Evolutionary conservation across 2,329 filamentous ascomycete species (phyloP).

Genomic region (Pezicula rhizophila): DNA sequence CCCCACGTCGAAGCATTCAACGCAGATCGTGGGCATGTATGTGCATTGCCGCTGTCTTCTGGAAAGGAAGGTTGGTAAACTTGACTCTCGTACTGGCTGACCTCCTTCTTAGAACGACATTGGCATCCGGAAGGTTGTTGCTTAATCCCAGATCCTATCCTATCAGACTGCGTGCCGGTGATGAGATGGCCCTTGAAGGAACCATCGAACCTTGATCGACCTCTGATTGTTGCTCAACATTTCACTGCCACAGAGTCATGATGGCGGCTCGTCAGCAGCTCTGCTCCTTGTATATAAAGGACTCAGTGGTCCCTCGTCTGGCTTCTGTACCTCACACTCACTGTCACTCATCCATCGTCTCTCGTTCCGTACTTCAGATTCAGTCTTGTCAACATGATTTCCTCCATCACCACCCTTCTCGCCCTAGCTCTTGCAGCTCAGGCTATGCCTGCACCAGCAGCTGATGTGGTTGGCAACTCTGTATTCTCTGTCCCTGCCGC

Average conservation of each 20-base stretch:
- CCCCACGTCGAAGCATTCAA: background rate
- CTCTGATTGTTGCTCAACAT: background rate
- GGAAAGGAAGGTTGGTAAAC: background rate
- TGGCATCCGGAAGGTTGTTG: conserved; percentile 1
- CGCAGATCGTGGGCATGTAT: background rate
- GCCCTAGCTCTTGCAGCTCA: conserved; percentile 18
- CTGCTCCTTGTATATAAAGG: conserved; percentile 14
- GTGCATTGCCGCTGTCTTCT: background rate
- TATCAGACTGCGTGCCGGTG: background rate
- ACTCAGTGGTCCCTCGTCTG: conserved; percentile 3
- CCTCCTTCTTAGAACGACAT: conserved; percentile 12
- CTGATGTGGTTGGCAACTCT: background rate
- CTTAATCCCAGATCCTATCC: conserved; percentile 3
- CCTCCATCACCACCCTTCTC: conserved; percentile 16
- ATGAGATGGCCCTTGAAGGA: background rate
- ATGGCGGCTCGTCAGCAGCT: background rate
- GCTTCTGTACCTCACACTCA: conserved; percentile 6
- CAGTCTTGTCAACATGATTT: conserved; percentile 19
- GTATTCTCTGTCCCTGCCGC: conserved; percentile 20
- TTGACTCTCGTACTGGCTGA: conserved; percentile 1
- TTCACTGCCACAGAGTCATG: background rate
- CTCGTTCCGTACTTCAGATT: background rate
- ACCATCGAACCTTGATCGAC: background rate
- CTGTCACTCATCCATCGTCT: conserved; percentile 5
- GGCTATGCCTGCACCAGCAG: conserved; percentile 14